A percentile compares a stretch with the other conserved stretches of the same genome.
Evolutionary conservation across 495 filamentous ascomycete genomes (phyloP).

Genomic region (Penicillium bialowiezense): DNA sequence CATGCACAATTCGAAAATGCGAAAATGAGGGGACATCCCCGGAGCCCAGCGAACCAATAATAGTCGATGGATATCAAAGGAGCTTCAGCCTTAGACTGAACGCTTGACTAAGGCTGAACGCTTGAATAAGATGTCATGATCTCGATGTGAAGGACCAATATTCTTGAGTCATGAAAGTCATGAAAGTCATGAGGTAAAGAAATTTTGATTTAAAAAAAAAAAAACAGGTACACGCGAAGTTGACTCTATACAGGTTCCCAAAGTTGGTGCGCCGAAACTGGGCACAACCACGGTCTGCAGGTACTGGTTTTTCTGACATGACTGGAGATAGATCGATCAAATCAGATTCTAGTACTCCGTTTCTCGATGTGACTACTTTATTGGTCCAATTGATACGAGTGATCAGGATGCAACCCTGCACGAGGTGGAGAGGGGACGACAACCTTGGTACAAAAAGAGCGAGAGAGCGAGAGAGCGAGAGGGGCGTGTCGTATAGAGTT

Average conservation of each 20-base stretch:
- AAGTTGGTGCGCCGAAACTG: not conserved
- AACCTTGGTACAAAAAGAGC: not conserved
- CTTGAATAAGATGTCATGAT: not conserved
- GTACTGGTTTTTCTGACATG: not conserved
- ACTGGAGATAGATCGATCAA: not conserved
- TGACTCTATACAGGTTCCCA: too few relatives aligned
- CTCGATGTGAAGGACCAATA: not conserved
- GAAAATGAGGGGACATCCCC: not conserved
- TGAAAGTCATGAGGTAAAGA: too few relatives aligned
- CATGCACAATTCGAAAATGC: not conserved
- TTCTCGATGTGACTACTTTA: not conserved
- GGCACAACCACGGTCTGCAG: not conserved
- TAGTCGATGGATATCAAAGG: conserved; percentile 2
- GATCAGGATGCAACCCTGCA: too few relatives aligned
- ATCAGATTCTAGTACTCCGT: not conserved
- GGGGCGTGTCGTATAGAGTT: too few relatives aligned
- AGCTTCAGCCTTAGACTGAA: too few relatives aligned
- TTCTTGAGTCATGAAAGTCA: not conserved
- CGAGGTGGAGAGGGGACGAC: too few relatives aligned
- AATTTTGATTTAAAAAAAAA: too few relatives aligned
- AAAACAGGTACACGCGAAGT: too few relatives aligned
- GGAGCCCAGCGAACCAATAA: conserved; percentile 5
- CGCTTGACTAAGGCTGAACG: too few relatives aligned
- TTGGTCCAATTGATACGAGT: too few relatives aligned
- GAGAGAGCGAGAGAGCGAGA: too few relatives aligned